Conservation (phyloP, 2,329 filamentous ascomycete genomes). For the Lomentospora prolificans region DNA sequence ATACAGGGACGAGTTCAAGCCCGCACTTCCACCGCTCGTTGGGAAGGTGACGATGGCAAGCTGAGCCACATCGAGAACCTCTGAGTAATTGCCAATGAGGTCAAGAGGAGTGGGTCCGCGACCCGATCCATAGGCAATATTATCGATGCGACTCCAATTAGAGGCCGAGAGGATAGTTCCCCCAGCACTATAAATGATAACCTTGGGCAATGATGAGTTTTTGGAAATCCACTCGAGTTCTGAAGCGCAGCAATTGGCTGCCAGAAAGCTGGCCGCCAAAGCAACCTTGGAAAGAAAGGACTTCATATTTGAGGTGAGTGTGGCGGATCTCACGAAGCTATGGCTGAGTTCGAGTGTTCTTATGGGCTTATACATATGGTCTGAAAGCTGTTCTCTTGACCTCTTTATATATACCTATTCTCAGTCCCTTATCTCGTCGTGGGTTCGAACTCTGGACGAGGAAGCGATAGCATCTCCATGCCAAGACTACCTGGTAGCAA, state of each 20-base stretch:
- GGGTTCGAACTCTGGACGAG: background rate
- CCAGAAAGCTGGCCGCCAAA: background rate
- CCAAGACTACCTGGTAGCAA: background rate
- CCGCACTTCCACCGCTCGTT: slow-evolving; percentile 18
- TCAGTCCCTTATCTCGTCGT: background rate
- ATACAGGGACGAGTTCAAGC: slow-evolving; percentile 21
- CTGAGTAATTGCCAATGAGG: slow-evolving; percentile 21
- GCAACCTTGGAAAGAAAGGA: background rate
- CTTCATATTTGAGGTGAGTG: background rate
- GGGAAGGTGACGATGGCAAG: slow-evolving; percentile 19
- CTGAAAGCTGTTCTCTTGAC: background rate
- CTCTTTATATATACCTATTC: background rate
- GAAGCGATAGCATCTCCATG: background rate
- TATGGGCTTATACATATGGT: no score
- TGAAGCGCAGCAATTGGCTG: background rate
- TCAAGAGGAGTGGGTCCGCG: slow-evolving; percentile 16
- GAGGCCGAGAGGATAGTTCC: slow-evolving; percentile 25
- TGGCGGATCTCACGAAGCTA: background rate
- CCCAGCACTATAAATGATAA: slow-evolving; percentile 18
- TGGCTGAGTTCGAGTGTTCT: no score
- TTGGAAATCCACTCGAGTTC: slow-evolving; percentile 17
- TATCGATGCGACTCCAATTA: slow-evolving; percentile 23
- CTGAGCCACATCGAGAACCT: slow-evolving; percentile 22
- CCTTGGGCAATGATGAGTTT: slow-evolving; percentile 18
- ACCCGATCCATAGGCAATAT: slow-evolving; percentile 21